Percentiles rank a stretch among this genome's conserved stretches.
phyloP scores from a whole-genome alignment of 371 early-diverging fungal genomes.

The Circinella minor region DNA sequence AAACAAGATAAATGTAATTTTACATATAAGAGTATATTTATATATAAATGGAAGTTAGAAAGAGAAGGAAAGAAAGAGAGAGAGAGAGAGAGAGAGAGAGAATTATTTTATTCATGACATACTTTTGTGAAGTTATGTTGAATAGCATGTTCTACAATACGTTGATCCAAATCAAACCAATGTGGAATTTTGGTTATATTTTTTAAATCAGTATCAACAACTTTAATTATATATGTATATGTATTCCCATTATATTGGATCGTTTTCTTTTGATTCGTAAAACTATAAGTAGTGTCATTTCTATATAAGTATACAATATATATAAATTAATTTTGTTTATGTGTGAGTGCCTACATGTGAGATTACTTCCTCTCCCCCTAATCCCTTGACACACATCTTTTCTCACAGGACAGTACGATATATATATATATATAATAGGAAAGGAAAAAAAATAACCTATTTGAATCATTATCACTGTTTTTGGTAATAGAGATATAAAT shows the following conservation, averaged over 20 bases:
- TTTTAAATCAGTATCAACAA: slow-evolving; percentile 62
- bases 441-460: not conserved
- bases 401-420: too few species aligned
- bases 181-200: slow-evolving; percentile 46
- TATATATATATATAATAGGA: not conserved
- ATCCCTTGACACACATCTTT: too few species aligned
- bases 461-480: not conserved
- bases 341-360: not conserved
- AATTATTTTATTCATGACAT: not conserved
- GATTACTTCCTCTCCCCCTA: not conserved
- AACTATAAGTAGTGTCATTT: too few species aligned
- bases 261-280: not conserved
- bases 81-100: not conserved
- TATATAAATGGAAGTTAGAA: not conserved
- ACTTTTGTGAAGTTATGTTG: not conserved
- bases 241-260: not conserved
- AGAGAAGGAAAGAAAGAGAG: not conserved
- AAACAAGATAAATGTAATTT: too few species aligned
- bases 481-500: slow-evolving; percentile 38
- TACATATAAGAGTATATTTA: too few species aligned
- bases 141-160: slow-evolving; percentile 45
- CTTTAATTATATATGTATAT: slow-evolving; percentile 36
- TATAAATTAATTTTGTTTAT: too few species aligned
- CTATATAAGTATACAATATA: too few species aligned
- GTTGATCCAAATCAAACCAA: slow-evolving; percentile 52